Base-by-base conservation (phyloP, 805 yeast genomes). In the Clavispora carvajalis region DNA sequence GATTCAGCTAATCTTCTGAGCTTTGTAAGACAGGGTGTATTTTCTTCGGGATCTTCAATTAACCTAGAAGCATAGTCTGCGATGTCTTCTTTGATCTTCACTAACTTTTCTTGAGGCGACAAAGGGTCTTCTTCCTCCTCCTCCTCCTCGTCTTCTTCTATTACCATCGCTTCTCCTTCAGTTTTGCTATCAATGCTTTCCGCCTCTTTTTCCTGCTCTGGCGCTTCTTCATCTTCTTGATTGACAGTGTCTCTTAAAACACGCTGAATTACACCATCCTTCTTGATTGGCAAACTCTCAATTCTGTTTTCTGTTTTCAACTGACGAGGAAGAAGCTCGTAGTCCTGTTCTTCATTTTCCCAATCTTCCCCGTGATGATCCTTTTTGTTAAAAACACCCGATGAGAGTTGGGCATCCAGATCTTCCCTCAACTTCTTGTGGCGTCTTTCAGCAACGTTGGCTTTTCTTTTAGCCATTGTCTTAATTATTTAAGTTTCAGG, bases 11-110 rank as follows among this genome's bases (percentile, higher is more conserved):
- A 83, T 50, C 74, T 78, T 39, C 85, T 67, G 37, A 85, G 69
- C 56, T 90, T 77, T 2, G 84, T 73, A 10, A 90, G 66, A 22
- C 79, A 68, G 11, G 75, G 57, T 7, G 83, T 71, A 53, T 90
- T 77, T 54, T 87, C 95, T 59, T 93, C 98, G 6, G 98, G 96
- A 43, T 87, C 86, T 57, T 89, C 95, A 53, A 79, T 79, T 25
- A 91, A 63, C 31, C 75, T 74, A 29, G 86, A 85, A 1, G 95
- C 96, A 36, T 82, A 60, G 15, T 76, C 79, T 0, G 98, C 96
- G 31, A 93, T 76, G 40, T 85, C 86, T 62, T 89, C 97, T 54
- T 89, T 85, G 31, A 85, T 67, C 42, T 76, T 73, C 6, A 72
- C 51, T 19, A 86, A 66, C 40, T 69, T 71, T 57, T 84, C 84